Percentiles rank a stretch among this genome's conserved stretches.
Evolutionary conservation across 1,284 basidiomycete species (phyloP).

Genomic region (Rugosomyces carneus): DNA sequence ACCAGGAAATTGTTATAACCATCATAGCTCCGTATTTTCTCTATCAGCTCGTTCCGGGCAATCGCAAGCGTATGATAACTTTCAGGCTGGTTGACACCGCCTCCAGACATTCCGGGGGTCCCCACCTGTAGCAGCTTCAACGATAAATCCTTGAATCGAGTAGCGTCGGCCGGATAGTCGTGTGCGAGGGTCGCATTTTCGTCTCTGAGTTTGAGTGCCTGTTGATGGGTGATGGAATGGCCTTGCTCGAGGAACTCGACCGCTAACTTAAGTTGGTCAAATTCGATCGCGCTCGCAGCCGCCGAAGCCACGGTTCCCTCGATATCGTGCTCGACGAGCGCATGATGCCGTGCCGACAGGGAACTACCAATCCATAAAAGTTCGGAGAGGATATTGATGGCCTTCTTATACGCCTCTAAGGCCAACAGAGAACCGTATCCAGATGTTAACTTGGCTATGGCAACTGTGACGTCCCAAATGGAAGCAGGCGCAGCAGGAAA

Average conservation of each 20-base stretch:
- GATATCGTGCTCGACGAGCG: neutral
- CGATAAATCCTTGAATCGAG: neutral
- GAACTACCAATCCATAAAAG: constrained; percentile 2
- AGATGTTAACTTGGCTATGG: neutral
- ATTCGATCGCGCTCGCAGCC: neutral
- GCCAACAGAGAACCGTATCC: neutral
- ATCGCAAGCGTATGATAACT: neutral
- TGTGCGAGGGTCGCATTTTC: neutral
- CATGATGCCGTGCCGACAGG: neutral
- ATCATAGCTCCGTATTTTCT: constrained; percentile 10
- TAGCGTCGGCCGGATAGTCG: neutral
- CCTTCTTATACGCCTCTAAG: neutral
- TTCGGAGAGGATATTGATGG: neutral
- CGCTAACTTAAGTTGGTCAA: neutral
- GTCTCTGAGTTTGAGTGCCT: constrained; percentile 6
- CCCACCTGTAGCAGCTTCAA: neutral
- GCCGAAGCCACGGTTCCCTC: neutral
- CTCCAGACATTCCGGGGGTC: neutral
- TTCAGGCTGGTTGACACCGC: neutral
- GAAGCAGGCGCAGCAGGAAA: neutral
- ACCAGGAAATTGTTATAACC: constrained; percentile 16
- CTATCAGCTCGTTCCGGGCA: constrained; percentile 9
- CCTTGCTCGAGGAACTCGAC: constrained; percentile 12
- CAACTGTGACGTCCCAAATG: neutral
- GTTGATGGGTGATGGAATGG: constrained; percentile 7